Base-by-base conservation (phyloP, 2,329 filamentous ascomycete genomes). In the Xylariaceae sp. region DNA sequence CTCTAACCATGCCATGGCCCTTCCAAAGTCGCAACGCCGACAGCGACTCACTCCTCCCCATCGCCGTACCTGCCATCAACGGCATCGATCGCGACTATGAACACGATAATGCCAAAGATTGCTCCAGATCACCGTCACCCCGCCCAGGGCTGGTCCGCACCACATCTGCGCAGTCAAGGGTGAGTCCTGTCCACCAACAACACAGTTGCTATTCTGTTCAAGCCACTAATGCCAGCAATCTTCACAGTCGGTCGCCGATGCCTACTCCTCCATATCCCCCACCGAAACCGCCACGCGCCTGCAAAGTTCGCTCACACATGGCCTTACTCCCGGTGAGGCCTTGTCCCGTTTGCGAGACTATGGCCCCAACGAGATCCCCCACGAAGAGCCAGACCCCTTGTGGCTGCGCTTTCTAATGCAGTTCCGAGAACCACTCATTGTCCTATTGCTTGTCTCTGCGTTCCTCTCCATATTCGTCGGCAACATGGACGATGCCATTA, bases 371-470 rank as follows among this genome's bases (percentile, higher is more conserved):
- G 94, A 99, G 71, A 86, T 99, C 35, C 90, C 94, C 6, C 90
- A 95, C 68, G 91, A 97, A 52, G 85, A 90, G 47, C 90, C 92
- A 1, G 94, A 99, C 69, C 91, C 94, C 10, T 73, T 99, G 50
- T 99, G 94, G 90, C 73, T 96, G 47, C 88, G 94, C 51, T 99
- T 99, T 62, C 68, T 96, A 52, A 95, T 95, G 70, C 94, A 99
- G 65, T 99, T 99, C 68, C 90, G 95, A 65, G 94, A 99, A 66
- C 92, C 94, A 0, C 75, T 99, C 48, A 99, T 99, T 55, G 71
- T 97, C 18, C 79, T 99, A n/a, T 79, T 99, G 14, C 80, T 99
- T 18, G 87, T 83, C 6, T 97, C 94, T 3, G 92, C 94, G 0
- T 86, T 80, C 15, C 86, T 95, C 36, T 97, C 92, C 0, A 82